Evolutionary conservation across 345 rosid species (phyloP).

Genomic region (Salix brachista): DNA sequence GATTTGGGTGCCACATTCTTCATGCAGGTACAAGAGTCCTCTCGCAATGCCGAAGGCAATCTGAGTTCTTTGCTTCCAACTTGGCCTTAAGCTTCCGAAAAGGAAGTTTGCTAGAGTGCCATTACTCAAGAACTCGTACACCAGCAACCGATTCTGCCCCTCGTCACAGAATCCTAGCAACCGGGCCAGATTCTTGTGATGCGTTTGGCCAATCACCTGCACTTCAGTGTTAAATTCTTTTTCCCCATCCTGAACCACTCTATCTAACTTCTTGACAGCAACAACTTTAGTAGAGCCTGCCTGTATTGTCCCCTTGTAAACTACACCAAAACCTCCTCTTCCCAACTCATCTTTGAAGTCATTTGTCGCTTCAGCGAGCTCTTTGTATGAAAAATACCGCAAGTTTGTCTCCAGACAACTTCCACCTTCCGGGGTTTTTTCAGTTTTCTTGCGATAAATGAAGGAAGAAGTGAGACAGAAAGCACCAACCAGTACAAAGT

Average conservation of each 20-base stretch:
- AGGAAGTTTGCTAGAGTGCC: constrained; percentile 21
- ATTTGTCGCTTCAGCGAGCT: constrained; percentile 33
- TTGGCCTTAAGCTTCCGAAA: constrained; percentile 7
- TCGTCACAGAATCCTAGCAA: constrained; percentile 34
- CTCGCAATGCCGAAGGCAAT: constrained; percentile 11
- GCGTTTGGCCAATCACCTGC: constrained; percentile 22
- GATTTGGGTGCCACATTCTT: constrained; percentile 15
- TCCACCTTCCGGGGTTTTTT: neutral
- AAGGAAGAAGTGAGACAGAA: constrained; percentile 1
- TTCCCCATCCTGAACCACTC: constrained; percentile 3
- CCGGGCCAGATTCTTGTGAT: constrained; percentile 35
- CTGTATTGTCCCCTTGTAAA: constrained; percentile 15
- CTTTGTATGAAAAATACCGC: constrained; percentile 25
- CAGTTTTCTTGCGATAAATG: neutral
- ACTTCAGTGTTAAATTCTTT: constrained; percentile 28
- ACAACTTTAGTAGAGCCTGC: neutral
- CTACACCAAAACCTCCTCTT: constrained; percentile 30
- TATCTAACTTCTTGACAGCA: constrained; percentile 24
- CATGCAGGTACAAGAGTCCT: constrained; percentile 17
- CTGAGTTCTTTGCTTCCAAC: constrained; percentile 15
- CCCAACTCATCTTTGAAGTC: constrained; percentile 40
- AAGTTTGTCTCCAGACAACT: constrained; percentile 18
- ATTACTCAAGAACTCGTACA: constrained; percentile 33
- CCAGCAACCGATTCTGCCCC: constrained; percentile 18
- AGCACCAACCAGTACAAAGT: constrained; percentile 16